Evolutionary conservation across 176 grass and related monocot species (phyloP), one percentile per base, ranked within the genome.

Genomic region (Themeda triandra): DNA sequence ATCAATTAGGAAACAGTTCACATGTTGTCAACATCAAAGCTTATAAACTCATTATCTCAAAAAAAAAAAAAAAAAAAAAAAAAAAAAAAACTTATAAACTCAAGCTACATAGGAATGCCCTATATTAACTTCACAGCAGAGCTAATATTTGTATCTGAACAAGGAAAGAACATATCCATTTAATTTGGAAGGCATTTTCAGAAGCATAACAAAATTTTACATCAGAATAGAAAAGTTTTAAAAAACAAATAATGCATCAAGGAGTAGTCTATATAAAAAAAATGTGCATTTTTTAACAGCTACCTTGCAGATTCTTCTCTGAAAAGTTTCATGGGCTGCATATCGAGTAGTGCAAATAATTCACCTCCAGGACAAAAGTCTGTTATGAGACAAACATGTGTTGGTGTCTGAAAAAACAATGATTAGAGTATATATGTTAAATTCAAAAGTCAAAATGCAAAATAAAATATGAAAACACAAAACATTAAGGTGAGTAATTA

Each of bases 361-460:
- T 96, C 96, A 86, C 96, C 96, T 86, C 96, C 96, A 2, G 93
- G 86, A 77, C 91, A 96, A 71, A 99, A 99, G 91, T 99, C 96
- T 84, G 93, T 99, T 87, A 99, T 99, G 59, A 99, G 91, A 86
- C 96, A 99, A 85, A 99, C 83, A 80, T 99, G 96, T 87, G 96
- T 99, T 87, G 91, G 83, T 30, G 96, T 99, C 96, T 99, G 88
- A 70, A 74, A 73, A 86, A n/a, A n/a, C n/a, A n/a, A n/a, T n/a
- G n/a, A n/a, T n/a, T n/a, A n/a, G n/a, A n/a, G n/a, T n/a, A 28
- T 44, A 33, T 80, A 76, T 30, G 11, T 76, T 24, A 24, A 69
- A 13, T 44, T 68, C 27, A 77, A 75, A 79, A 78, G 1, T 45
- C 56, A 63, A n/a, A 8, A 69, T 18, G 65, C n/a, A 75, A 36